These are phyloP conservation scores for Anisodus acutangulus DNA, from an alignment of 257 asterid species.

Conservation along the genomic window DNA sequence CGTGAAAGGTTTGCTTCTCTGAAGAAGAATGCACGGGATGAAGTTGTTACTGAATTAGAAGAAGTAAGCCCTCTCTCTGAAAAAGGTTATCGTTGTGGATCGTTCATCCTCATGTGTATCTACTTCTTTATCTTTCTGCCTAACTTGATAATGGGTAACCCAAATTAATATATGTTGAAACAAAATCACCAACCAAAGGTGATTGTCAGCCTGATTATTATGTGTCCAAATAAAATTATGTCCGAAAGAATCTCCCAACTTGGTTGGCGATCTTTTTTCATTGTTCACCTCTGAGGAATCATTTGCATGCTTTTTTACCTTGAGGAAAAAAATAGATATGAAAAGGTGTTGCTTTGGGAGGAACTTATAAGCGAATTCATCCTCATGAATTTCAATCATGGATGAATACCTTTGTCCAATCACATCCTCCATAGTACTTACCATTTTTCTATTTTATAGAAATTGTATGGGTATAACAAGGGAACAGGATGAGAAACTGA, in stretches of 20 bases:
- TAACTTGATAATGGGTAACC: neutral
- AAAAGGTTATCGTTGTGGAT: constrained; percentile 20
- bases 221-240: constrained; percentile 3
- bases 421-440: neutral
- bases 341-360: constrained; percentile 10
- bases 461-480: constrained; percentile 21
- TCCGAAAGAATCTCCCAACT: neutral
- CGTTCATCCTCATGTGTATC: constrained; percentile 21
- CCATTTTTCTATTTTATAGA: neutral
- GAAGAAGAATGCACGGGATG: constrained; percentile 85
- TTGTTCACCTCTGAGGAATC: constrained; percentile 7
- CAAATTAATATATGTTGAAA: neutral
- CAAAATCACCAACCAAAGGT: neutral
- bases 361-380: neutral
- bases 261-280: neutral
- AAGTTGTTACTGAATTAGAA: constrained; percentile 85
- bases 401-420: constrained; percentile 7
- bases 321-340: neutral
- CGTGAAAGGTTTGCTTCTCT: constrained; percentile 83
- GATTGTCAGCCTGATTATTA: neutral
- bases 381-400: neutral
- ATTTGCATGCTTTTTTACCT: constrained; percentile 3
- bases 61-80: constrained; percentile 57
- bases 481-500: constrained; percentile 16
- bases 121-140: neutral